These are phyloP conservation scores for Candida taoyuanica DNA, from an alignment of 805 yeast species.

Conservation along the genomic window DNA sequence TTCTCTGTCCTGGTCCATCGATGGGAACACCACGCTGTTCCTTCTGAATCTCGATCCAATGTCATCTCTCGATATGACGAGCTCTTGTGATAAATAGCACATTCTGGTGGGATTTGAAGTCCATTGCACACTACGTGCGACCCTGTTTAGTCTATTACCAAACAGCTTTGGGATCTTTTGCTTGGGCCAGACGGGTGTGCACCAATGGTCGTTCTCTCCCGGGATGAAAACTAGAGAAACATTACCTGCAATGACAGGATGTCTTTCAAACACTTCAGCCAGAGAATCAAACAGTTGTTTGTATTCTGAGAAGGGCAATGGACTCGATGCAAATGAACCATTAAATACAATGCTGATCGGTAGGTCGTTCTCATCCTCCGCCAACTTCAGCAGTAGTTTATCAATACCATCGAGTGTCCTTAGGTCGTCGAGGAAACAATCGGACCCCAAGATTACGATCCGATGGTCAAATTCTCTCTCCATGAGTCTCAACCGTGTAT, in stretches of 20 bases:
- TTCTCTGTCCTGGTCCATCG: constrained; percentile 22
- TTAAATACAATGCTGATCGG: constrained; percentile 72
- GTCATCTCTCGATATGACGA: constrained; percentile 71
- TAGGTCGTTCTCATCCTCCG: constrained; percentile 39
- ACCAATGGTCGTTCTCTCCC: constrained; percentile 94
- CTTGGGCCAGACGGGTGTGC: constrained; percentile 74
- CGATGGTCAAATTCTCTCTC: constrained; percentile 61
- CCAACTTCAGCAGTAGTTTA: constrained; percentile 54
- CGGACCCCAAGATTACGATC: constrained; percentile 69
- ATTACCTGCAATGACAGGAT: constrained; percentile 45
- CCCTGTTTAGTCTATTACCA: constrained; percentile 58
- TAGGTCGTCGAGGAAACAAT: constrained; percentile 59
- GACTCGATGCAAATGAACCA: constrained; percentile 73
- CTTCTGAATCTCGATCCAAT: constrained; percentile 65
- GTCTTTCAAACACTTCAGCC: constrained; percentile 58
- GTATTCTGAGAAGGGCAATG: constrained; percentile 58
- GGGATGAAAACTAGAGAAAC: constrained; percentile 74
- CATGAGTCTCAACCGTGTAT: constrained; percentile 45
- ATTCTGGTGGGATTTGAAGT: constrained; percentile 77
- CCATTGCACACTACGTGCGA: constrained; percentile 50
- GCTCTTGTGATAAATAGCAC: constrained; percentile 78
- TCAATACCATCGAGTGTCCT: constrained; percentile 57
- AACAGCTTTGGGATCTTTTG: constrained; percentile 66
- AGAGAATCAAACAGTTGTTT: constrained; percentile 69
- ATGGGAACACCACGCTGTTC: constrained; percentile 55